Evolutionary conservation across 2,329 filamentous ascomycete species (phyloP).

Genomic region (Whalleya microplaca): DNA sequence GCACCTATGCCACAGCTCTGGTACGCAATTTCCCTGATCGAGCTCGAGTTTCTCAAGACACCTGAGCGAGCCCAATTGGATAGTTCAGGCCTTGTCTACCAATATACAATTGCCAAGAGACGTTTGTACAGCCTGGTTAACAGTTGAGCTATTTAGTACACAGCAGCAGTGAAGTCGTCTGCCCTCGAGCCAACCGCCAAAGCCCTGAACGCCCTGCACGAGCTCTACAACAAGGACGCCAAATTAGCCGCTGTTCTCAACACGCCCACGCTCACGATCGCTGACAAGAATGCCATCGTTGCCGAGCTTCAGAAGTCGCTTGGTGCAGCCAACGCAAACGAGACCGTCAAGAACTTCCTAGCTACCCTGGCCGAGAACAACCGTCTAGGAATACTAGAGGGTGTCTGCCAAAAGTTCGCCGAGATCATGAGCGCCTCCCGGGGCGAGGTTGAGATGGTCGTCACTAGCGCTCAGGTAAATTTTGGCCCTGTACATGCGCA

Average conservation of each 20-base stretch:
- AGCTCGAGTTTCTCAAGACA: neutral
- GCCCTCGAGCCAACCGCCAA: constrained; percentile 84
- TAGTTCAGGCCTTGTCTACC: neutral
- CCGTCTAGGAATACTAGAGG: constrained; percentile 79
- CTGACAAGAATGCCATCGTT: constrained; percentile 86
- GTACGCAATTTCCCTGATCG: constrained; percentile 61
- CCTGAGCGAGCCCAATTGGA: constrained; percentile 10
- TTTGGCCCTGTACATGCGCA: neutral
- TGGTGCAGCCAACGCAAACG: constrained; percentile 67
- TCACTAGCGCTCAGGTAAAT: constrained; percentile 84
- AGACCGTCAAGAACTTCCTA: constrained; percentile 94
- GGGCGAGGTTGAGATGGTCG: constrained; percentile 90
- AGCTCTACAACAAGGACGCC: constrained; percentile 77
- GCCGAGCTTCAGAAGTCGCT: constrained; percentile 85
- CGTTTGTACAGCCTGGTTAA: constrained; percentile 29
- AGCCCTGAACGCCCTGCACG: constrained; percentile 72
- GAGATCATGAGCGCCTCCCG: constrained; percentile 85
- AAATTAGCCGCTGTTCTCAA: constrained; percentile 78
- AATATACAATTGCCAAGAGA: neutral
- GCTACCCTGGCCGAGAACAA: constrained; percentile 93
- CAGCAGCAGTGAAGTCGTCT: constrained; percentile 86
- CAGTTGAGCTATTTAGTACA: constrained; percentile 73
- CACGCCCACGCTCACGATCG: constrained; percentile 75
- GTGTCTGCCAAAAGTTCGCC: constrained; percentile 84
- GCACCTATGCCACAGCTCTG: constrained; percentile 97